phyloP scores from a whole-genome alignment of 768 basidiomycete genomes.

The Clitopilus passeckerianus region DNA sequence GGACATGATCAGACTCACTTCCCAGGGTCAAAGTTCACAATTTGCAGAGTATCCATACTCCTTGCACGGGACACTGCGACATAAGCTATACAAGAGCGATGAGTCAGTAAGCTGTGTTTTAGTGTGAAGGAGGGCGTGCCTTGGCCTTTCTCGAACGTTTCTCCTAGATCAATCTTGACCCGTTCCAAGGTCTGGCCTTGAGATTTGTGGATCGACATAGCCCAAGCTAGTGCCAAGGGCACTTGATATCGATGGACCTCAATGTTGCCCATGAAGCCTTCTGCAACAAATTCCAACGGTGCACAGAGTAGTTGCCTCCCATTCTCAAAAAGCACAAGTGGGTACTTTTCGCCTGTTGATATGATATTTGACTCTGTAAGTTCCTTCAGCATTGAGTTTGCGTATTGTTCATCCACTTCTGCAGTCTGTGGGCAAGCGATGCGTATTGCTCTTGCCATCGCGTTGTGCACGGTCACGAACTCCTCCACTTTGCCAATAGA shows the following conservation, averaged over 20 bases:
- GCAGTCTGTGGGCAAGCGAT: conserved; percentile 14
- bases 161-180: conserved; percentile 71
- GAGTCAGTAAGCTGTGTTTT: not conserved
- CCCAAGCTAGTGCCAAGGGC: conserved; percentile 64
- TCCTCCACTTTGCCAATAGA: conserved; percentile 52
- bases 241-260: conserved; percentile 63
- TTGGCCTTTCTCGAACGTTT: conserved; percentile 76
- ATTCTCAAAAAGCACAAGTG: conserved; percentile 53
- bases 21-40: conserved; percentile 53
- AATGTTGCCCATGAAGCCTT: conserved; percentile 46
- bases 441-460: conserved; percentile 26
- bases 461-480: conserved; percentile 43
- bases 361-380: not conserved
- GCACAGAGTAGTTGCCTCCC: conserved; percentile 43
- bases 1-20: conserved; percentile 35
- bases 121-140: conserved; percentile 28
- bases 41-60: conserved; percentile 54
- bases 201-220: conserved; percentile 81
- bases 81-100: conserved; percentile 36
- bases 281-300: conserved; percentile 51
- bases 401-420: not conserved
- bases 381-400: not conserved
- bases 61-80: conserved; percentile 71
- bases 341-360: conserved; percentile 37
- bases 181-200: conserved; percentile 83